Evolutionary conservation across 352 stramenopile genomes (phyloP).

Genomic region (Globisporangium viniferum): DNA sequence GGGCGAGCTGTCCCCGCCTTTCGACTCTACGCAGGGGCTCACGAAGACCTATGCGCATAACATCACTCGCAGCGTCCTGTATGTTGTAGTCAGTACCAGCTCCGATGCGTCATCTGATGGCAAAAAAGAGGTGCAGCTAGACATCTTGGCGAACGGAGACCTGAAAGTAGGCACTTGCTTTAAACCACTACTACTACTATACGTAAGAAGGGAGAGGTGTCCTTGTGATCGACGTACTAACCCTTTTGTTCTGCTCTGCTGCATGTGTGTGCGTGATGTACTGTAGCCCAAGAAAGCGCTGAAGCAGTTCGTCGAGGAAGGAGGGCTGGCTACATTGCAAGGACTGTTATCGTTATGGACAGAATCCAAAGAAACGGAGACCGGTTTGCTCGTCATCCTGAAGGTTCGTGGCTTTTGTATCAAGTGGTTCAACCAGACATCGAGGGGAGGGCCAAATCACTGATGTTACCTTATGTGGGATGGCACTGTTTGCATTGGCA

Average conservation of each 20-base stretch:
- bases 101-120: conserved; percentile 18
- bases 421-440: neutral
- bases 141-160: conserved; percentile 26
- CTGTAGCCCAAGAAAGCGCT: conserved; percentile 50
- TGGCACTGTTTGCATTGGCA: conserved; percentile 14
- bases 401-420: conserved; percentile 37
- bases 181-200: neutral
- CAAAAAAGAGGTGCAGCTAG: conserved; percentile 33
- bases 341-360: conserved; percentile 49
- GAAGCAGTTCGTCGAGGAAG: conserved; percentile 42
- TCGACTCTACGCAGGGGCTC: conserved; percentile 17
- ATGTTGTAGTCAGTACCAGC: conserved; percentile 45
- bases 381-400: conserved; percentile 53
- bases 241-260: neutral
- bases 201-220: neutral
- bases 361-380: conserved; percentile 39
- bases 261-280: neutral
- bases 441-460: neutral
- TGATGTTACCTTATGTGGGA: neutral
- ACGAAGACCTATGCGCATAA: conserved; percentile 30
- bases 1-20: conserved; percentile 7
- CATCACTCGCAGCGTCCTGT: conserved; percentile 58
- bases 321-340: conserved; percentile 41
- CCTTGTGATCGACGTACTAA: conserved; percentile 2
- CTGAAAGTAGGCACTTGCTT: conserved; percentile 32